Evolutionary conservation across 805 yeast species (phyloP).

Genomic region (Candida ponderosae): DNA sequence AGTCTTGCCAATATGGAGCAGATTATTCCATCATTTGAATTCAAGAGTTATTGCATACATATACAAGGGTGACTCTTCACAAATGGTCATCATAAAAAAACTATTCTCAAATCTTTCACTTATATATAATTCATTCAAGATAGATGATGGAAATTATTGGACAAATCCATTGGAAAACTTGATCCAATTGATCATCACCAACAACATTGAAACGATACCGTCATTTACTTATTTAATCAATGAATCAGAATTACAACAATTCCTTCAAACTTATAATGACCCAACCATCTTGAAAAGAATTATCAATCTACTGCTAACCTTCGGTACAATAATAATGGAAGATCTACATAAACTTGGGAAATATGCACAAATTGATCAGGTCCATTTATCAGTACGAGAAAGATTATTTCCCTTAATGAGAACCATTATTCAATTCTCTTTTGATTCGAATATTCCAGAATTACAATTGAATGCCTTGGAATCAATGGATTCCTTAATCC

Average conservation of each 20-base stretch:
- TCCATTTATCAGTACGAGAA: constrained; percentile 32
- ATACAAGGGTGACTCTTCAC: not conserved
- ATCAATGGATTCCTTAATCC: constrained; percentile 27
- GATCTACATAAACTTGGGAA: constrained; percentile 34
- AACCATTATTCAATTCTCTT: constrained; percentile 5
- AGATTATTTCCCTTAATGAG: constrained; percentile 26
- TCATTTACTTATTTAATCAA: too few species aligned
- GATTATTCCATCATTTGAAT: constrained; percentile 5
- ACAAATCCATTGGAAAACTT: constrained; percentile 29
- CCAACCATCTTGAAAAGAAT: not conserved
- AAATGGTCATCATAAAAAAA: constrained; percentile 45
- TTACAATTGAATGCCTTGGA: constrained; percentile 19
- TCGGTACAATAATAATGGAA: constrained; percentile 42
- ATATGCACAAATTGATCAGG: constrained; percentile 13
- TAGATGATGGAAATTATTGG: constrained; percentile 31
- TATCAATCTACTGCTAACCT: constrained; percentile 6
- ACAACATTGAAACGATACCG: constrained; percentile 3
- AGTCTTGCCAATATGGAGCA: constrained; percentile 12
- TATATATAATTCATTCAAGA: constrained; percentile 25
- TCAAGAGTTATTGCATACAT: not conserved
- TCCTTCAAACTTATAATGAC: constrained; percentile 13
- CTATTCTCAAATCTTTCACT: constrained; percentile 47
- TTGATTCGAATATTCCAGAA: constrained; percentile 7
- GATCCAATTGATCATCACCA: constrained; percentile 9
- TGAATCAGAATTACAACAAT: constrained; percentile 4